Evolutionary conservation across 2,329 filamentous ascomycete genomes (phyloP).

Genomic region (Amesomyces nigricolor): DNA sequence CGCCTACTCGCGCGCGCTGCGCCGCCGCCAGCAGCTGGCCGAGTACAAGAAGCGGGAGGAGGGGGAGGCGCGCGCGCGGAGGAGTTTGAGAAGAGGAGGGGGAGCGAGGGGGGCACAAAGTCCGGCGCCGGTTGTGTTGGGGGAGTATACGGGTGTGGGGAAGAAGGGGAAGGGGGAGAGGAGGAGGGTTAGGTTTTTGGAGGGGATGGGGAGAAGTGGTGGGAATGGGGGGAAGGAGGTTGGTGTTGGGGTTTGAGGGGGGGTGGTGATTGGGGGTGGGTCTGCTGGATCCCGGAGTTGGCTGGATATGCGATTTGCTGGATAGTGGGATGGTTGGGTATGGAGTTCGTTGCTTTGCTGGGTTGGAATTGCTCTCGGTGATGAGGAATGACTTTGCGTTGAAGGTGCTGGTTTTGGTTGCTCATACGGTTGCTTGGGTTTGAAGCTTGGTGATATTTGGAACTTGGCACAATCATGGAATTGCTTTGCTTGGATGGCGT

Average conservation of each 20-base stretch:
- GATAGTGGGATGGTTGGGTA: not conserved
- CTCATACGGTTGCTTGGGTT: conserved; percentile 2
- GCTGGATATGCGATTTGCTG: not conserved
- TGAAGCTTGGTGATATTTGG: not conserved
- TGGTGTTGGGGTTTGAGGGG: not conserved
- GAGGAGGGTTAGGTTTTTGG: conserved; percentile 28
- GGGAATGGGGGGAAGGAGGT: not conserved
- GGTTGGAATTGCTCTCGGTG: not conserved
- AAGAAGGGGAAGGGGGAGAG: conserved; percentile 30
- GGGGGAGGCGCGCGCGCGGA: conserved; percentile 51
- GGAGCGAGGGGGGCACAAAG: conserved; percentile 26
- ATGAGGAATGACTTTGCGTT: not conserved
- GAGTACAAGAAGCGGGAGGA: conserved; percentile 59
- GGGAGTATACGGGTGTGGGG: conserved; percentile 32
- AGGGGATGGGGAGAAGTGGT: conserved; percentile 19
- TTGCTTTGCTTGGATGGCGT: too few relatives aligned
- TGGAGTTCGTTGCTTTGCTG: not conserved
- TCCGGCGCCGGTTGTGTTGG: conserved; percentile 25
- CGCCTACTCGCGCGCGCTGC: conserved; percentile 51
- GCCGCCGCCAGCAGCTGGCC: conserved; percentile 54
- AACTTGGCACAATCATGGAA: too few relatives aligned
- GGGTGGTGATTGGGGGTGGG: conserved; percentile 13
- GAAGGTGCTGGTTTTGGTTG: too few relatives aligned
- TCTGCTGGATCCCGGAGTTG: not conserved
- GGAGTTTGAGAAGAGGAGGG: conserved; percentile 46